Evolutionary conservation across 2,329 filamentous ascomycete genomes (phyloP), one percentile per base, ranked within the genome.

Genomic region (Zasmidium citrigriseum): DNA sequence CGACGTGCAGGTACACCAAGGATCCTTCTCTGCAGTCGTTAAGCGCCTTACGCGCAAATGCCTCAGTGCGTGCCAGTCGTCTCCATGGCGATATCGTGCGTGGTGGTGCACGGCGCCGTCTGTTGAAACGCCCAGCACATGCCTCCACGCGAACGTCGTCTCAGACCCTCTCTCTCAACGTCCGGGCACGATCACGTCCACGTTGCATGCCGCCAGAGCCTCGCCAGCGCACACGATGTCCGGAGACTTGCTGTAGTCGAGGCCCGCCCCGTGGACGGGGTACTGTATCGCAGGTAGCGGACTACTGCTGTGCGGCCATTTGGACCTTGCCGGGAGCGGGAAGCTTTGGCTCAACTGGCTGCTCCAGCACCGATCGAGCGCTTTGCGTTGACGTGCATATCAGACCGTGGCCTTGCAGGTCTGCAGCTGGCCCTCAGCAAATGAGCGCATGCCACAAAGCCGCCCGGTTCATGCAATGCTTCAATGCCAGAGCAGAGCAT

Each of bases 371-470:
- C 48, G 54, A 60, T 55, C 57, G 60, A 56, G 60, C 60, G 54
- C 60, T 51, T 25, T 52, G 60, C 60, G 23, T 56, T 58, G 60
- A 62, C 57, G 57, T 59, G 60, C 60, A 55, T 46, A 21, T 44
- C 51, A 52, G 50, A 52, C 50, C 11, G 29, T 52, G 50, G 62
- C 57, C 53, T 62, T 60, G 62, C 57, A 62, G 59, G 25, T 29
- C 49, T 50, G 52, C 29, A 46, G 38, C 52, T 48, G 29, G 18
- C 20, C 18, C 34, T 27, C 59, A 59, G 62, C 66, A 61, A 67
- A 68, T 68, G 54, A 64, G 54, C 58, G 62, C 22, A 54, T 67
- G 66, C 66, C 66, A 67, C 64, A 65, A 64, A 61, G 55, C 58
- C 29, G 55, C 57, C 44, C 47, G 34, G 64, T 64, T 63, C 61